phyloP scores from a whole-genome alignment of 2,329 filamentous ascomycete genomes.

The Nectriaceae sp. region DNA sequence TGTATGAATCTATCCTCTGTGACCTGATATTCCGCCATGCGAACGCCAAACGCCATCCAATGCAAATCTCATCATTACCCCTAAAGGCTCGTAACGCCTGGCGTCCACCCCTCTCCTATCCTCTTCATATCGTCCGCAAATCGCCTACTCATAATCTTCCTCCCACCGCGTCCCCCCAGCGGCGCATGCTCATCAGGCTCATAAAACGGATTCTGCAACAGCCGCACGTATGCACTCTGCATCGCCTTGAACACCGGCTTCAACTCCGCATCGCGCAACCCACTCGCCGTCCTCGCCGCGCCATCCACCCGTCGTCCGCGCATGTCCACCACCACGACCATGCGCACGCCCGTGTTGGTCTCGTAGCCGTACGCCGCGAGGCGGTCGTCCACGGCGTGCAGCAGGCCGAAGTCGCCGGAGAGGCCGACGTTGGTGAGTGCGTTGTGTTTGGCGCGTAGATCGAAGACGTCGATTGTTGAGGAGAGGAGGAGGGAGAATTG shows the following conservation, averaged over 20 bases:
- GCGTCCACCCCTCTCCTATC: conserved; percentile 84
- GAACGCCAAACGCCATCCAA: conserved; percentile 27
- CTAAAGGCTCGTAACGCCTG: conserved; percentile 66
- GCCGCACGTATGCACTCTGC: conserved; percentile 85
- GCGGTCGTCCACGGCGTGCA: conserved; percentile 92
- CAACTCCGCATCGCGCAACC: conserved; percentile 82
- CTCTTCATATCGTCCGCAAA: conserved; percentile 82
- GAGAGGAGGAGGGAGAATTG: conserved; percentile 92
- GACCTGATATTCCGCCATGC: no score
- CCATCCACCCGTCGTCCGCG: conserved; percentile 62
- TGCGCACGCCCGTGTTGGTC: conserved; percentile 91
- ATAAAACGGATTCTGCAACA: conserved; percentile 95
- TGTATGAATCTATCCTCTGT: no score
- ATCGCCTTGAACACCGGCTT: conserved; percentile 89
- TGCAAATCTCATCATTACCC: conserved; percentile 15
- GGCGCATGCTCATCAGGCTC: conserved; percentile 82
- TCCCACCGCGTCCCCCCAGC: conserved; percentile 52
- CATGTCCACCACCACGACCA: conserved; percentile 91
- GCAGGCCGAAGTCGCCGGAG: conserved; percentile 84
- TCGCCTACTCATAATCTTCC: conserved; percentile 77
- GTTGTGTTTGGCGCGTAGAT: conserved; percentile 75
- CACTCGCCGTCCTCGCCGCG: conserved; percentile 40
- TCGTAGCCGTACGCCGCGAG: conserved; percentile 94
- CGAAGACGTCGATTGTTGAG: conserved; percentile 91
- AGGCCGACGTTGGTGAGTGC: conserved; percentile 50